Evolutionary conservation across 1,139 yeast genomes (phyloP), one percentile per base, ranked within the genome.

Genomic region (Diutina scorzettiae): DNA sequence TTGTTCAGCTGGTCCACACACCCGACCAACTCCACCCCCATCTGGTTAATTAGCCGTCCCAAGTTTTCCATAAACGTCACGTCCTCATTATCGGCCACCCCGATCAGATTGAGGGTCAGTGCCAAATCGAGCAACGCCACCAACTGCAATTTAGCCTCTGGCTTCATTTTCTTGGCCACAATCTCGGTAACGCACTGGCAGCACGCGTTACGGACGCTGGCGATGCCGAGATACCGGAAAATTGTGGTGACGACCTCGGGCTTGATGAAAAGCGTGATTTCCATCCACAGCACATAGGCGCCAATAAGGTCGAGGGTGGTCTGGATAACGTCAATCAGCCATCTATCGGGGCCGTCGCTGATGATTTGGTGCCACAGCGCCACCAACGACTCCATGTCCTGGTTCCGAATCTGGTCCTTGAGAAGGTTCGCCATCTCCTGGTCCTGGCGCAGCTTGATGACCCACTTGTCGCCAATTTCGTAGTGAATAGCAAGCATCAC

Each of bases 231-330:
- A 53, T 75, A 81, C 45, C 73, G 76, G 51, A 80, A 78, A 37
- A 93, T 71, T 41, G 76, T 58, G 41, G 69, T 66, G 51, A 87
- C 69, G 53, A 77, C 81, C 37, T 76, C 75, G 18, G 79, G 73
- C 42, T 78, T 77, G 29, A 89, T 75, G 46, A 93, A 80, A 47
- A 91, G 65, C 25, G 79, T 69, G 48, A 91, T 84, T 54, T 93
- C 98, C 60, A 91, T 86, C 99, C 99, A 93, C 25, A 89, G 81
- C 24, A 87, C 84, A 70, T 84, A 93, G 19, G 78, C 78, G 6
- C 96, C 97, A 44, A 91, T 74, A 44, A 79, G 78, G 43, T 69
- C 68, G 44, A 86, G 67, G n/a, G 79, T 65, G 45, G 73, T 71
- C 46, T 73, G 76, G 44, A 81, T 56, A 40, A 81, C 73, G 18